phyloP scores from a whole-genome alignment of 2,329 filamentous ascomycete species.

The Penicillium sp. region DNA sequence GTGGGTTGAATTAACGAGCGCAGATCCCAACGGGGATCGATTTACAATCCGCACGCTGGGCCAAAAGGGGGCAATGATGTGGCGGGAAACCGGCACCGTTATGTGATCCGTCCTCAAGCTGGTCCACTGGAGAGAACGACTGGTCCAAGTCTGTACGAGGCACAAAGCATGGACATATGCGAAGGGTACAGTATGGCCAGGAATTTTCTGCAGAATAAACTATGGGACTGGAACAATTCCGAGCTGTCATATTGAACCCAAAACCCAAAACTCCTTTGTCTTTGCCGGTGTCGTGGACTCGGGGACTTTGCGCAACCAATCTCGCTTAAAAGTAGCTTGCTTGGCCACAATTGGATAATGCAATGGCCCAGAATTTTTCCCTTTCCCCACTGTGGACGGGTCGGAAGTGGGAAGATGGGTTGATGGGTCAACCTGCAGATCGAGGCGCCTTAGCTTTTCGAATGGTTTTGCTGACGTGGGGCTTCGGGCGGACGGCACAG shows the following conservation, averaged over 20 bases:
- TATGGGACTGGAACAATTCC: background rate
- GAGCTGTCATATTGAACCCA: background rate
- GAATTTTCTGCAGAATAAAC: background rate
- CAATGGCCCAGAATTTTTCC: background rate
- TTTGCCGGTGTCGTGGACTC: background rate
- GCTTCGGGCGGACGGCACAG: background rate
- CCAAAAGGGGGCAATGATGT: background rate
- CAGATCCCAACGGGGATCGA: background rate
- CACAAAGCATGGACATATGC: background rate
- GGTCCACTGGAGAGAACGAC: background rate
- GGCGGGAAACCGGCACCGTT: background rate
- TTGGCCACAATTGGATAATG: background rate
- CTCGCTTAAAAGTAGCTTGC: slow-evolving; percentile 11
- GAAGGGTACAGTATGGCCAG: background rate
- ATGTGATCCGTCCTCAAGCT: background rate
- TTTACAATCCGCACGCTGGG: background rate
- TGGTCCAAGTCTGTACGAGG: background rate
- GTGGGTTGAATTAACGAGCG: background rate
- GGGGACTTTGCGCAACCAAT: slow-evolving; percentile 1
- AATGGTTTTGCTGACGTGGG: background rate
- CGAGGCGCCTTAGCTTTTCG: background rate
- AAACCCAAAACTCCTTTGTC: background rate
- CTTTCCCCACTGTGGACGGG: background rate
- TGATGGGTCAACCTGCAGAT: slow-evolving; percentile 6
- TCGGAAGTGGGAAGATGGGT: background rate